A percentile compares a stretch with the other conserved stretches of the same genome.
These are phyloP conservation scores for Diaporthe sp. DNA, from an alignment of 2,329 filamentous ascomycete species.

Conservation along the genomic window DNA sequence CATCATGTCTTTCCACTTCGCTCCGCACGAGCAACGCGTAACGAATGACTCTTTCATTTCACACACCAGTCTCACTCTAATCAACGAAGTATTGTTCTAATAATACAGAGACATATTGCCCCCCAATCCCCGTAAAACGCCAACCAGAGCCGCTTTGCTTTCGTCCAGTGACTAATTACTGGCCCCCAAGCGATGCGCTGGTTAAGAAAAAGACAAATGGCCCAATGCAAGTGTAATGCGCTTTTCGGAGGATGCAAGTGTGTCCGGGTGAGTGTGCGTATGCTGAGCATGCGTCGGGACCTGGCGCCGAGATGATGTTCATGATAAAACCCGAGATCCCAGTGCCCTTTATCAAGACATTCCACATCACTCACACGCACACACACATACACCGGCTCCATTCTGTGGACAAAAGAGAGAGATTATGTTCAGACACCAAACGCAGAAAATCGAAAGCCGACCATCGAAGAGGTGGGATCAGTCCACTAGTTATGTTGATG, in stretches of 20 bases:
- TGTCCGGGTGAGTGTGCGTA: neutral
- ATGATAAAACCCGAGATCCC: neutral
- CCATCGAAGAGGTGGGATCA: neutral
- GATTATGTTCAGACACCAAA: constrained; percentile 12
- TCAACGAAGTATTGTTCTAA: neutral
- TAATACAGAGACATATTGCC: neutral
- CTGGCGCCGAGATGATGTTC: neutral
- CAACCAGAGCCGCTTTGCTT: neutral
- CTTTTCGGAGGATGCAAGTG: constrained; percentile 10
- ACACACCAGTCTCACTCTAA: neutral
- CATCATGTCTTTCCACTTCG: neutral
- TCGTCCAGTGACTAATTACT: neutral
- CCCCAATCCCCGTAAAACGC: neutral
- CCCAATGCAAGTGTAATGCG: constrained; percentile 13
- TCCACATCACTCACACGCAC: neutral
- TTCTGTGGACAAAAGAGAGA: neutral
- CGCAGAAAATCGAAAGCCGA: constrained; percentile 30
- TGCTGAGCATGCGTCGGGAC: neutral
- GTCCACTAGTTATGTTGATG: constrained; percentile 39
- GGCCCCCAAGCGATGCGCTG: neutral
- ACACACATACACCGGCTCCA: neutral
- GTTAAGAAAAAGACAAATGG: neutral
- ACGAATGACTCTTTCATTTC: neutral
- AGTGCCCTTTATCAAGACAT: neutral
- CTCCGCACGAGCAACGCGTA: neutral